Evolutionary conservation across 176 grass and related monocot species (phyloP), one percentile per base, ranked within the genome.

Genomic region (Oryza brachyantha): DNA sequence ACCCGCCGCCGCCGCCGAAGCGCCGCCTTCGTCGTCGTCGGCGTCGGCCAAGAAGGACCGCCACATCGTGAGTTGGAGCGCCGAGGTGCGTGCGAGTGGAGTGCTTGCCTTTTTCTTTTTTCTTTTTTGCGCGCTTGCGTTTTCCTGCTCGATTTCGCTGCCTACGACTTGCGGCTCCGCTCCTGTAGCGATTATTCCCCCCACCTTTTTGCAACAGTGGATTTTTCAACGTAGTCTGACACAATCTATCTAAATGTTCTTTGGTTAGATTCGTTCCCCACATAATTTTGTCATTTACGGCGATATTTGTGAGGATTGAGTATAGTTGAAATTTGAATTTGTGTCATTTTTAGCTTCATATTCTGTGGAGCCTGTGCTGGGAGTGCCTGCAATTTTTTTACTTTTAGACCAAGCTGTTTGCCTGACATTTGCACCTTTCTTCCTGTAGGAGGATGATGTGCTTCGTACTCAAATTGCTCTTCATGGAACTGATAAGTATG

Each of bases 401-500:
- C 29, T 66, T 4, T 8, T 45, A 6, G 62, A 32, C 22, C 55
- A 68, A 75, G 37, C 73, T 36, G 29, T 54, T 70, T 70, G 24
- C 35, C 60, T 79, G 75, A 69, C 66, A 76, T 66, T 79, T 19
- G 32, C n/a, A 67, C 75, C 17, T 87, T 79, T 43, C 63, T 86
- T 39, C 27, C n/a, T 68, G 82, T 46, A 99, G 92, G 92, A 95
- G 88, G 92, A 99, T 76, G 88, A 73, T 64, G 81, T 96, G 68
- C 92, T 99, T 75, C 90, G 90, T 62, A 81, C 87, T 85, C 88
- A 99, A 82, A 95, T 99, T 28, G 75, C 84, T 5, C 57, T 86
- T 81, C 92, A 89, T 73, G 96, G 92, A 80, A 99, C 86, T 24
- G 88, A 93, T 24, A 91, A 99, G 96, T 95, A 86, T 2, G 92